These are phyloP conservation scores for Manihot esculenta DNA, from an alignment of 441 rosid species.

Conservation along the genomic window DNA sequence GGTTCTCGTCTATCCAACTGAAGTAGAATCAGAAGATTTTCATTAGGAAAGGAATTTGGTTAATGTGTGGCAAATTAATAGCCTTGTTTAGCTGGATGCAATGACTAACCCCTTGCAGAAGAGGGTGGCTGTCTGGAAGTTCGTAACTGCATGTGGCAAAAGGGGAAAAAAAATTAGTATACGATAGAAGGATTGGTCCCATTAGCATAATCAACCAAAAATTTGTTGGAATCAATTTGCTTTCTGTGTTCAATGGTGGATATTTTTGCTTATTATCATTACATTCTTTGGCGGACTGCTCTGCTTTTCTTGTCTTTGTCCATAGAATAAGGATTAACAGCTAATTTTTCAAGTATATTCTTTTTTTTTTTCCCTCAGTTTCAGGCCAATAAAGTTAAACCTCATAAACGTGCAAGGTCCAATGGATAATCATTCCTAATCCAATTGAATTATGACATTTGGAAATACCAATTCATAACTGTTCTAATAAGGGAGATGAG, in stretches of 20 bases:
- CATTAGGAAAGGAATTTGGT: conserved; percentile 13
- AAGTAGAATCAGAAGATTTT: conserved; percentile 16
- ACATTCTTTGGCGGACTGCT: background rate
- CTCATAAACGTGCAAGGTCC: too few relatives aligned
- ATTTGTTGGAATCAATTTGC: background rate
- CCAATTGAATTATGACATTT: background rate
- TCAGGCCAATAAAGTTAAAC: background rate
- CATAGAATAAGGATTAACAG: background rate
- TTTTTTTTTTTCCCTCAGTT: background rate
- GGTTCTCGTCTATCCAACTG: conserved; percentile 86
- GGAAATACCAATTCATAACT: background rate
- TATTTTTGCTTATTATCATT: background rate
- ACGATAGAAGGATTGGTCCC: background rate
- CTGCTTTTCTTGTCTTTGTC: background rate
- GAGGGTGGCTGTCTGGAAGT: conserved; percentile 90
- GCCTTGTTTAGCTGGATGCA: conserved; percentile 22
- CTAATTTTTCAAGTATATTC: background rate
- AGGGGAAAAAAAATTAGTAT: conserved; percentile 16
- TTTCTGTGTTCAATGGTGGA: conserved; percentile 1
- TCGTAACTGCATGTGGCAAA: conserved; percentile 60
- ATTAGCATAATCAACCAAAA: background rate
- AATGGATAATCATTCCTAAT: background rate
- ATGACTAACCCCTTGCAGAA: conserved; percentile 71
- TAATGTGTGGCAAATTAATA: conserved; percentile 4
- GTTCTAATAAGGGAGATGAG: background rate